Evolutionary conservation across 1,284 basidiomycete species (phyloP), one percentile per base, ranked within the genome.

Genomic region (Ceratobasidium theobromae): DNA sequence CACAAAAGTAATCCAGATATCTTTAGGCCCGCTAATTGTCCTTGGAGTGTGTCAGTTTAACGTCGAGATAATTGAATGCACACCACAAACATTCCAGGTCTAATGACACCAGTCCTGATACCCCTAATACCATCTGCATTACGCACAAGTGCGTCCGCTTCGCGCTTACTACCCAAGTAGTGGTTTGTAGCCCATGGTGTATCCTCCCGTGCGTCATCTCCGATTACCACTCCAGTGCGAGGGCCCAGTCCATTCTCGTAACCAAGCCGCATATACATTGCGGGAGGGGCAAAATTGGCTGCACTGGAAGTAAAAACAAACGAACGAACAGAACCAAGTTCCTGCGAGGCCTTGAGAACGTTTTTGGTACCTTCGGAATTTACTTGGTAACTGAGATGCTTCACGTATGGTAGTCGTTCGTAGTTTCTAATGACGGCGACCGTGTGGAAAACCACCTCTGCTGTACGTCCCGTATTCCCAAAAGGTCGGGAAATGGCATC

Each of bases 251-350:
- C 49, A 21, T 45, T 45, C 43, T 45, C 43, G 18, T 45, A 45
- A 11, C 43, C 43, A 35, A 62, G 48, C 3, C 58, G 58, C 23
- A 62, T 5, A 35, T 62, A 62, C 16, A 9, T 51, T 51, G 46
- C 58, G n/a, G 58, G 46, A 21, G 58, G 46, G 16, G 52, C n/a
- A 62, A 51, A 40, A 2, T 12, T 33, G 18, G 23, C 48, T 1
- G 16, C 33, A 30, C 58, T 62, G 14, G 58, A 62, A 6, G 58
- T 62, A 21, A 51, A 62, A 4, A 62, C 48, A 40, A 62, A 62
- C 11, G 35, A 32, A 6, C 27, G 11, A 14, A 62, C 58, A 9
- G 58, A 40, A 9, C 48, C 58, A 4, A 62, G 35, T 28, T 62
- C 58, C 28, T 62, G 58, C 4, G 58, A 23, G 16, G 25, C 30